phyloP scores from a whole-genome alignment of 805 yeast species.

The Kuraishia piskuri region DNA sequence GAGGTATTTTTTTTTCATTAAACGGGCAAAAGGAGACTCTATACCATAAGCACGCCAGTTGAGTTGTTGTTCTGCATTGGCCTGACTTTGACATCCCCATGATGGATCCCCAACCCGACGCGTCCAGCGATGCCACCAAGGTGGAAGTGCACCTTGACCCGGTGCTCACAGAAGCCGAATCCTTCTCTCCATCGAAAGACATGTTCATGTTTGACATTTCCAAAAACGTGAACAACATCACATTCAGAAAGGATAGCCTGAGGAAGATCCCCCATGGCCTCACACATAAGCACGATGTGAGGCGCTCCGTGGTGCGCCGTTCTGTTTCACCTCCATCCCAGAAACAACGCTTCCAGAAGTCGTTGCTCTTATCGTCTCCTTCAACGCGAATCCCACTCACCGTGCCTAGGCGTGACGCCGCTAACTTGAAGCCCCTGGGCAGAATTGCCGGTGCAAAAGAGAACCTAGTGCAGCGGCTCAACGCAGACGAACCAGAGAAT shows the following conservation, averaged over 20 bases:
- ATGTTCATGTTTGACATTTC: neutral
- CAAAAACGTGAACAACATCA: neutral
- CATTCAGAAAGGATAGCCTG: conserved; percentile 1
- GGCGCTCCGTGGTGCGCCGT: conserved; percentile 6
- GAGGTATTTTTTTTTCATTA: neutral
- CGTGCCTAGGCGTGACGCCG: conserved; percentile 19
- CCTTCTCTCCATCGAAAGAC: conserved; percentile 2
- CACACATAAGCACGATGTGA: conserved; percentile 25
- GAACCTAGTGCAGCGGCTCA: neutral
- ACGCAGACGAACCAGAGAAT: neutral
- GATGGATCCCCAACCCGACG: neutral
- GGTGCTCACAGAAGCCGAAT: neutral
- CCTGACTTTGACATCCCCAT: too few species aligned
- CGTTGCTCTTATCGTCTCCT: conserved; percentile 2
- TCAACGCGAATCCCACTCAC: conserved; percentile 18
- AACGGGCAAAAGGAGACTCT: too few species aligned
- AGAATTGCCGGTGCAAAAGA: neutral
- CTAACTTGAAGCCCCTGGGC: neutral
- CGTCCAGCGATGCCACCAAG: neutral
- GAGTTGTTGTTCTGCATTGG: too few species aligned
- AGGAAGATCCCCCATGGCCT: conserved; percentile 39
- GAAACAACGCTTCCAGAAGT: neutral
- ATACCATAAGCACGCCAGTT: too few species aligned
- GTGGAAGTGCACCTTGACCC: conserved; percentile 1
- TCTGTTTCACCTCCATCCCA: conserved; percentile 4